These are phyloP conservation scores for Hibiscus trionum DNA, from an alignment of 345 rosid species.

Conservation along the genomic window DNA sequence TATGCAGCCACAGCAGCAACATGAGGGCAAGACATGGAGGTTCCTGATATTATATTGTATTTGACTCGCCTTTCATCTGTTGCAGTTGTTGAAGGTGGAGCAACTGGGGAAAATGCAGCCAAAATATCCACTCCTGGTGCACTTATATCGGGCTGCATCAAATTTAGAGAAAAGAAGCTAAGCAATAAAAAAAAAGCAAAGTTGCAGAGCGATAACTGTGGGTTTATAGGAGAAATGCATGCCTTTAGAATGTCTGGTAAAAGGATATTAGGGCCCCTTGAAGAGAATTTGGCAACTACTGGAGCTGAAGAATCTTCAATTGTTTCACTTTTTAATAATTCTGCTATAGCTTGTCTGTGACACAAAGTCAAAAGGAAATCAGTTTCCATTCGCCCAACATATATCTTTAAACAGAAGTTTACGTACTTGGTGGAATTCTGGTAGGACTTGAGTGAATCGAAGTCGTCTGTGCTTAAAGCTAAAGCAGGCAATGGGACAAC, in stretches of 20 bases:
- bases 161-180: background rate
- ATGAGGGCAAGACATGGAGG: background rate
- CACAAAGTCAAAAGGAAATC: background rate
- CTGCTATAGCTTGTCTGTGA: slow-evolving; percentile 25
- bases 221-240: background rate
- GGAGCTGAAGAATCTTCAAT: slow-evolving; percentile 21
- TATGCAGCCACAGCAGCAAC: background rate
- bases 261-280: slow-evolving; percentile 23
- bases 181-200: background rate
- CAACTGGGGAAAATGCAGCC: slow-evolving; percentile 28
- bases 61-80: background rate
- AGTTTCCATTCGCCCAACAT: background rate
- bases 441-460: slow-evolving; percentile 22
- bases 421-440: slow-evolving; percentile 19
- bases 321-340: slow-evolving; percentile 13
- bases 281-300: slow-evolving; percentile 20
- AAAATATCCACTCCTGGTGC: slow-evolving; percentile 38
- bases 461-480: background rate
- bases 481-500: slow-evolving; percentile 22
- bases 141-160: slow-evolving; percentile 37
- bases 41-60: background rate
- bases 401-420: background rate
- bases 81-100: background rate
- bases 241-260: slow-evolving; percentile 28
- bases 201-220: background rate